Conservation (phyloP, 2,329 filamentous ascomycete genomes). For the Trichoderma asperellum region DNA sequence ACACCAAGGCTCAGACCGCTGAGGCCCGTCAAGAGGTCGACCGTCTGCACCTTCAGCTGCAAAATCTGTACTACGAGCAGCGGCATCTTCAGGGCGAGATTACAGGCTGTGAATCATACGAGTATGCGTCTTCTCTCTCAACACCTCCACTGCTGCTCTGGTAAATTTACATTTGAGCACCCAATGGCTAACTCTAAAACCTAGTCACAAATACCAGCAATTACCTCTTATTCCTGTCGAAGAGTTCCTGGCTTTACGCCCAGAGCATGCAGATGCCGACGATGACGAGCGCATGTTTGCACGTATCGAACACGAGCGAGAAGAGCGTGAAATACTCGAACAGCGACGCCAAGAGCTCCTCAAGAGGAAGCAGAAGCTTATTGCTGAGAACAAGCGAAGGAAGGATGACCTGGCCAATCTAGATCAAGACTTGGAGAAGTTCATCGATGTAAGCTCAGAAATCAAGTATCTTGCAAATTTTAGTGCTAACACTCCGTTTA, state of each 20-base stretch:
- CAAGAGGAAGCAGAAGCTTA: conserved; percentile 66
- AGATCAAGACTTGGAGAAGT: conserved; percentile 90
- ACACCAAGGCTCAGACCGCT: conserved; percentile 83
- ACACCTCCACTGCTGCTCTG: background rate
- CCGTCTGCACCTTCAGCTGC: conserved; percentile 84
- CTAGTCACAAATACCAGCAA: conserved; percentile 82
- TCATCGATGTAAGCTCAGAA: conserved; percentile 72
- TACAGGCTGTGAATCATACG: conserved; percentile 83
- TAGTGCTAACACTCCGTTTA: conserved; percentile 42
- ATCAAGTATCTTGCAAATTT: background rate
- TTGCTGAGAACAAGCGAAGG: conserved; percentile 80
- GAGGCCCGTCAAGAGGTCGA: conserved; percentile 92
- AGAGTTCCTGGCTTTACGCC: conserved; percentile 76
- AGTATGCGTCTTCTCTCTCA: conserved; percentile 61
- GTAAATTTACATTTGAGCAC: conserved; percentile 58
- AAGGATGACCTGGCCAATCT: conserved; percentile 91
- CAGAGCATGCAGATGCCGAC: conserved; percentile 71
- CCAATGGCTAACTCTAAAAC: conserved; percentile 46
- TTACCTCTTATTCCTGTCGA: conserved; percentile 83
- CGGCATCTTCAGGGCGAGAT: conserved; percentile 90
- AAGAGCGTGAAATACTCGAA: conserved; percentile 82
- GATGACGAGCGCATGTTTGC: conserved; percentile 86
- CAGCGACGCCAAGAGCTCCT: conserved; percentile 78
- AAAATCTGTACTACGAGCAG: conserved; percentile 97
- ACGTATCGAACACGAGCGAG: conserved; percentile 87